Evolutionary conservation across 1,139 yeast genomes (phyloP).

Genomic region (Geotrichum carabidarum): DNA sequence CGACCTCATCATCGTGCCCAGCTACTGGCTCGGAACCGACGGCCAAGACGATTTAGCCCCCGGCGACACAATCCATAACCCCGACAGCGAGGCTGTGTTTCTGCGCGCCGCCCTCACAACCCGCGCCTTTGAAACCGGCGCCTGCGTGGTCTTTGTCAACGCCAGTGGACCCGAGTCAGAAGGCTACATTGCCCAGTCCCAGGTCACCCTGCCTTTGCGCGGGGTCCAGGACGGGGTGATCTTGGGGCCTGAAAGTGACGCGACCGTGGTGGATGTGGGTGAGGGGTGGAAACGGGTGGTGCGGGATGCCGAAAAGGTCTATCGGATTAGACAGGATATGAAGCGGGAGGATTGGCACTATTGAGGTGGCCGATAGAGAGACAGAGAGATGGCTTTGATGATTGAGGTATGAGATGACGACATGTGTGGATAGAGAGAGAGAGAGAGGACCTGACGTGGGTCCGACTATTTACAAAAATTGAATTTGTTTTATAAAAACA

Average conservation of each 20-base stretch:
- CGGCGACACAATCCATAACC: conserved; percentile 15
- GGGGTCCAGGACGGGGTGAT: conserved; percentile 11
- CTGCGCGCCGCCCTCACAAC: conserved; percentile 20
- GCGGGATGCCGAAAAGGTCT: conserved; percentile 22
- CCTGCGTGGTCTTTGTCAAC: conserved; percentile 22
- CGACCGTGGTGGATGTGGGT: conserved; percentile 17
- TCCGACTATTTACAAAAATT: no score
- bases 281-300: conserved; percentile 17
- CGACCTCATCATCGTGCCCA: conserved; percentile 23
- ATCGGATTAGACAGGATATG: conserved; percentile 21
- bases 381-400: no score
- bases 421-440: no score
- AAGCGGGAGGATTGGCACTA: conserved; percentile 23
- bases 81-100: conserved; percentile 21
- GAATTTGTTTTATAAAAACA: no score
- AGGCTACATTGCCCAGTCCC: conserved; percentile 19
- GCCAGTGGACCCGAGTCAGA: conserved; percentile 21
- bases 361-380: not conserved
- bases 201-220: conserved; percentile 18
- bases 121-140: conserved; percentile 24
- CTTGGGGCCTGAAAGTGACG: conserved; percentile 4
- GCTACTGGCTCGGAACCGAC: conserved; percentile 23
- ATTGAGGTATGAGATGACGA: no score
- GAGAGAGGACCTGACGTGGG: no score
- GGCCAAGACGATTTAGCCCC: conserved; percentile 18